Conservation (phyloP, 768 basidiomycete genomes). For the Lentinula lateritia region DNA sequence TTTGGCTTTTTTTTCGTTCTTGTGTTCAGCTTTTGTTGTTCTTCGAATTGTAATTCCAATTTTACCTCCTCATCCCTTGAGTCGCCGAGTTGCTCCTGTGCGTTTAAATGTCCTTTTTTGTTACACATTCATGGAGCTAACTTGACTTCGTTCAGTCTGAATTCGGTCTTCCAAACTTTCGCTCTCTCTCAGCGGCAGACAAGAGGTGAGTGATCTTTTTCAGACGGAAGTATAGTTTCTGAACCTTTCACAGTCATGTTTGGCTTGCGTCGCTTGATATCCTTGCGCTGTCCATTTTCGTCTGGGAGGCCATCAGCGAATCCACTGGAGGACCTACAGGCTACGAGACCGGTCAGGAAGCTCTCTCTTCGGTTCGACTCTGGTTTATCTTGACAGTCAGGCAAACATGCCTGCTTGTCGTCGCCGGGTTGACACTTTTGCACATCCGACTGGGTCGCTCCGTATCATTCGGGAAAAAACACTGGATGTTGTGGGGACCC, state of each 20-base stretch:
- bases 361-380: constrained; percentile 52
- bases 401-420: constrained; percentile 62
- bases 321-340: constrained; percentile 40
- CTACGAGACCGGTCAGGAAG: constrained; percentile 38
- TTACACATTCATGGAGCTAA: constrained; percentile 11
- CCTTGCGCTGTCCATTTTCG: constrained; percentile 52
- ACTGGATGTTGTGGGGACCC: constrained; percentile 74
- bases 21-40: constrained; percentile 69
- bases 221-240: background rate
- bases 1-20: constrained; percentile 67
- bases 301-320: constrained; percentile 62
- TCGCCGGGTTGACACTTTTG: constrained; percentile 55
- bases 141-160: constrained; percentile 48
- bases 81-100: constrained; percentile 70
- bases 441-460: constrained; percentile 69
- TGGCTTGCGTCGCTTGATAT: constrained; percentile 71
- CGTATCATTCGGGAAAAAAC: constrained; percentile 60
- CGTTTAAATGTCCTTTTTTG: constrained; percentile 18
- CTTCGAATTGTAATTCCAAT: constrained; percentile 73
- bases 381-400: constrained; percentile 66
- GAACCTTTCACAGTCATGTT: constrained; percentile 34
- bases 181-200: constrained; percentile 59
- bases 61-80: constrained; percentile 67
- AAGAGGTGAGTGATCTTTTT: constrained; percentile 33
- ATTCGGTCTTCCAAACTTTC: constrained; percentile 69